Conservation (phyloP, 148 eudicot genomes). For the Nepenthes mirabilis region DNA sequence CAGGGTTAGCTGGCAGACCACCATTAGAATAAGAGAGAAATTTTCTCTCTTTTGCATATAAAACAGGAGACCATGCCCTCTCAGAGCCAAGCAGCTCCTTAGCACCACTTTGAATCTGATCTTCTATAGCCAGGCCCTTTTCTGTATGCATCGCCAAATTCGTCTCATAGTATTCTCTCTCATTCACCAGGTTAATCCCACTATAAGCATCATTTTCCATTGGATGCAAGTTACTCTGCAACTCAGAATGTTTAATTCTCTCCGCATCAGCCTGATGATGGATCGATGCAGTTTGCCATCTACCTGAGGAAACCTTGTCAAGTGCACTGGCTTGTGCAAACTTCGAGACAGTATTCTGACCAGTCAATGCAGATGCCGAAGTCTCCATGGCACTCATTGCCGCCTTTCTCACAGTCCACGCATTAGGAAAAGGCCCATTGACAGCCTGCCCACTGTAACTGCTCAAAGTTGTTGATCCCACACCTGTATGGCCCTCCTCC, state of each 20-base stretch:
- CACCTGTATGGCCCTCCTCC: slow-evolving; percentile 24
- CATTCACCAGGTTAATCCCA: slow-evolving; percentile 14
- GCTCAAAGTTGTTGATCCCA: slow-evolving; percentile 11
- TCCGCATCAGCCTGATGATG: slow-evolving; percentile 48
- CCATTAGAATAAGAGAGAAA: slow-evolving; percentile 23
- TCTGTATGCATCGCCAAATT: slow-evolving; percentile 32
- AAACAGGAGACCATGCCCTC: slow-evolving; percentile 21
- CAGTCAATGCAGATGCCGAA: slow-evolving; percentile 25
- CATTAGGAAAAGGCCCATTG: slow-evolving; percentile 41
- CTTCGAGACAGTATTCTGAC: slow-evolving; percentile 49
- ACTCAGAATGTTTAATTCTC: slow-evolving; percentile 35
- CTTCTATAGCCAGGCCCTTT: slow-evolving; percentile 30
- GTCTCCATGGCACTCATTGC: slow-evolving; percentile 21
- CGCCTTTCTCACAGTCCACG: slow-evolving; percentile 71
- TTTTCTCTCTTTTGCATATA: slow-evolving; percentile 23
- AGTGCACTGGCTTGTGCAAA: slow-evolving; percentile 90
- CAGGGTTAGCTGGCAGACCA: slow-evolving; percentile 24
- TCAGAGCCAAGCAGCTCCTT: slow-evolving; percentile 37
- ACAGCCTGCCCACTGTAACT: slow-evolving; percentile 8
- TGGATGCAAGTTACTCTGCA: slow-evolving; percentile 19
- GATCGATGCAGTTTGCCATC: slow-evolving; percentile 67
- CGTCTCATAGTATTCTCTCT: slow-evolving; percentile 24
- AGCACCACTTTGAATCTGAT: slow-evolving; percentile 22
- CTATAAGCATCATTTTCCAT: slow-evolving; percentile 20
- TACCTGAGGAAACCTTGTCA: slow-evolving; percentile 83